Percentiles rank a stretch among this genome's conserved stretches.
phyloP scores from a whole-genome alignment of 164 flowering plant species.

The Akebia trifoliata region DNA sequence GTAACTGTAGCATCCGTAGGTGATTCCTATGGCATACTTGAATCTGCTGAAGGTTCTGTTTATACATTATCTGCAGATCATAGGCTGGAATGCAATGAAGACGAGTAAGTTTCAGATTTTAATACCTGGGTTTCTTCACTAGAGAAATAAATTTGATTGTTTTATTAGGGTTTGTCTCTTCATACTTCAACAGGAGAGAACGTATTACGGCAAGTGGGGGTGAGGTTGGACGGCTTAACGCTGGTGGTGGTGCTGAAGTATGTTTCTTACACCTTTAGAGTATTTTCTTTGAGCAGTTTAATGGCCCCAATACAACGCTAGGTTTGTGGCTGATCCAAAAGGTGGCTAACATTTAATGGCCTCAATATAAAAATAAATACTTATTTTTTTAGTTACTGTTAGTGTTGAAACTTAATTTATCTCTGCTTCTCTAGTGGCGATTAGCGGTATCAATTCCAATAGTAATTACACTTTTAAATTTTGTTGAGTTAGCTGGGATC shows the following conservation, averaged over 20 bases:
- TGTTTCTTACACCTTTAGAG: no score
- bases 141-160: not conserved
- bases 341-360: no score
- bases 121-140: constrained; percentile 7
- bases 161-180: constrained; percentile 1
- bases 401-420: no score
- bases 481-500: no score
- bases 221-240: constrained; percentile 92
- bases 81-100: constrained; percentile 83
- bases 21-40: constrained; percentile 89
- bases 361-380: no score
- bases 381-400: no score
- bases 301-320: no score
- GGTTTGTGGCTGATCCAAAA: no score
- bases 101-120: constrained; percentile 61
- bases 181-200: constrained; percentile 50
- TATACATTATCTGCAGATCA: constrained; percentile 91
- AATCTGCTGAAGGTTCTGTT: constrained; percentile 85
- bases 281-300: no score
- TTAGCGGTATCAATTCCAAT: no score
- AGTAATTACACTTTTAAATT: no score
- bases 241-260: constrained; percentile 95
- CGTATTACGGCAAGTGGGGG: constrained; percentile 94
- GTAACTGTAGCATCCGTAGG: constrained; percentile 98
- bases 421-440: no score